phyloP scores from a whole-genome alignment of 2,329 filamentous ascomycete genomes.

The Fusarium concolor region DNA sequence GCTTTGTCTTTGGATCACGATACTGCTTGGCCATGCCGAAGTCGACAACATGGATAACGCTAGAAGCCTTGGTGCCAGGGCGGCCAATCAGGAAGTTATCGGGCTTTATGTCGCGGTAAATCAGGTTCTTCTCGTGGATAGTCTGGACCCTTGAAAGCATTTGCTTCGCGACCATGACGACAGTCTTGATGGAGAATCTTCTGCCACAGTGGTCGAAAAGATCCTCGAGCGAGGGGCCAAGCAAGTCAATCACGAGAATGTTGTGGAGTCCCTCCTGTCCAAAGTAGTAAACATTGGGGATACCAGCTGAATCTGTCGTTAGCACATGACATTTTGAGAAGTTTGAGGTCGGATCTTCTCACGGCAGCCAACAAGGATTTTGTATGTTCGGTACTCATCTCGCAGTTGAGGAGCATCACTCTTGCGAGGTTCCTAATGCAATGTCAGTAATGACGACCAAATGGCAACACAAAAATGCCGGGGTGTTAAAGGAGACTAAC shows the following conservation, averaged over 20 bases:
- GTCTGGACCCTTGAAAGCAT: constrained; percentile 94
- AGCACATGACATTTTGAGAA: constrained; percentile 50
- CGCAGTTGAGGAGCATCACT: constrained; percentile 97
- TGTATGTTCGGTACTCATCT: constrained; percentile 99
- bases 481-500: constrained; percentile 63
- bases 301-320: constrained; percentile 75
- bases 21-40: constrained; percentile 99
- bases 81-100: constrained; percentile 99
- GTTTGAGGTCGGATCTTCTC: constrained; percentile 57
- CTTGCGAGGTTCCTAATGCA: constrained; percentile 90
- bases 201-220: constrained; percentile 97
- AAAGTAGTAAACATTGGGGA: constrained; percentile 99
- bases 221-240: constrained; percentile 94
- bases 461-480: not conserved
- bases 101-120: constrained; percentile 99
- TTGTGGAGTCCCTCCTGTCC: constrained; percentile 98
- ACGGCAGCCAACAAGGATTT: constrained; percentile 99
- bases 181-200: constrained; percentile 95
- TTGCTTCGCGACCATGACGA: constrained; percentile 99
- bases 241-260: constrained; percentile 96
- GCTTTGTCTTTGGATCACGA: constrained; percentile 97
- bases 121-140: constrained; percentile 99
- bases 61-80: constrained; percentile 91
- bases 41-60: constrained; percentile 98
- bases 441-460: constrained; percentile 8